Percentiles rank a stretch among this genome's conserved stretches.
Conservation (phyloP, 78 protist species). For the Thecamonas trahens region DNA sequence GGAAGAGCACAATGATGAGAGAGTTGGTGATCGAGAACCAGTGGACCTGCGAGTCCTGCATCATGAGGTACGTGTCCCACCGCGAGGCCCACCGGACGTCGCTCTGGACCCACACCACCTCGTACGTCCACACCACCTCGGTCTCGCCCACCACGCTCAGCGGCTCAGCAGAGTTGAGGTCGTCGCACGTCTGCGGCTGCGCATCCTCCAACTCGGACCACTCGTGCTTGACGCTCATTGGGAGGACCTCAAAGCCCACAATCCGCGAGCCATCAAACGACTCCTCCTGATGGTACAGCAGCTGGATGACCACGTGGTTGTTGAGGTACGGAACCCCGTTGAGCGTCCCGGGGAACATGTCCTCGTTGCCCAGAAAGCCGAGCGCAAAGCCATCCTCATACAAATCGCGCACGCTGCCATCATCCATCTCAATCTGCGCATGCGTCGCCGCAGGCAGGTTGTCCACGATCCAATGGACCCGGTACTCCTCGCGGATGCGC, state of each 20-base stretch:
- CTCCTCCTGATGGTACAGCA: slow-evolving; percentile 34
- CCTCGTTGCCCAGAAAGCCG: not conserved
- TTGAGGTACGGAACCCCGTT: not conserved
- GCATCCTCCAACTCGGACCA: not conserved
- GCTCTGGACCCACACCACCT: not conserved
- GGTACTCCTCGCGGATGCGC: slow-evolving; percentile 15
- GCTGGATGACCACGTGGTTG: slow-evolving; percentile 59
- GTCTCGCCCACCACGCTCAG: not conserved
- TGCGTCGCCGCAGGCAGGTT: slow-evolving; percentile 40
- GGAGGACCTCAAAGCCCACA: slow-evolving; percentile 69
- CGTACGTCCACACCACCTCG: slow-evolving; percentile 6
- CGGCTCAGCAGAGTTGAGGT: not conserved
- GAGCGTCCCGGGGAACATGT: not conserved
- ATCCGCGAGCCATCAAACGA: slow-evolving; percentile 17
- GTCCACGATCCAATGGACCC: slow-evolving; percentile 32
- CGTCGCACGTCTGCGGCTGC: not conserved
- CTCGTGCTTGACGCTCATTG: slow-evolving; percentile 26
- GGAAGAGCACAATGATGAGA: slow-evolving; percentile 82
- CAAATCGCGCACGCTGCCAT: not conserved
- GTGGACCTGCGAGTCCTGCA: slow-evolving; percentile 63
- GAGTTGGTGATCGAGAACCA: slow-evolving; percentile 95
- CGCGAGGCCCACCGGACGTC: slow-evolving; percentile 82
- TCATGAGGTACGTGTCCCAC: slow-evolving; percentile 88
- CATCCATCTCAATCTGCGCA: not conserved
- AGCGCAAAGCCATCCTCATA: slow-evolving; percentile 18